Base-by-base conservation (phyloP, 2,329 filamentous ascomycete species). In the Trichoderma asperellum region DNA sequence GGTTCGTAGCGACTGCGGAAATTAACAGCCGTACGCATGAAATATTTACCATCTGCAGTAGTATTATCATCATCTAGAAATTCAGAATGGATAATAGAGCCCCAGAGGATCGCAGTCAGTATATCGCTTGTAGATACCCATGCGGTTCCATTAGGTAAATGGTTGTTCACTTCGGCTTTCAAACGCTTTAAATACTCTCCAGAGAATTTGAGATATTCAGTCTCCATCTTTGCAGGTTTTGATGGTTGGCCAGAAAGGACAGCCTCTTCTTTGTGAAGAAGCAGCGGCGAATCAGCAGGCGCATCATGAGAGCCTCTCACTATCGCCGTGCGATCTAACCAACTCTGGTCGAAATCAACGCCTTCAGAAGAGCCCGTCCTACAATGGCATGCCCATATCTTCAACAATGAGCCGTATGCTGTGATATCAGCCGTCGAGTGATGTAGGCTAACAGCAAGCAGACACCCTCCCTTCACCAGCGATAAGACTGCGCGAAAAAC, bases 401-500 rank as follows among this genome's bases (percentile, higher is more conserved):
- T 68, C 8, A 68, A n/a, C 34, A 68, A 21, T 5, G 65, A 40
- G 21, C 57, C 57, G 14, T 61, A 68, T 5, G 56, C 65, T 6
- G 55, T 59, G 43, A 68, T 56, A 14, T 68, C 65, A 4, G 65
- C 43, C 16, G 65, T 68, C 35, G 57, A 40, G 24, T 68, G 65
- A 27, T 62, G 47, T 18, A 68, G 8, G 35, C 47, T 68, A 24
- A 68, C 27, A 14, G 32, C 11, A 10, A 68, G 65, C 14, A 68
- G 12, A 35, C 47, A 68, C 12, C 65, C 65, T 29, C 65, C 65
- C 5, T 61, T 43, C 7, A 47, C 57, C 57, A 62, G 24, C 18
- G 65, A 56, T 16, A 68, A 62, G n/a, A 68, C 65, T 1, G 65
- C 65, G 8, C 65, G 65, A 56, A 68, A 68, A 14, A 68, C 65